A percentile compares a stretch with the other conserved stretches of the same genome.
Conservation (phyloP, 176 grass and related monocot genomes). For the Ensete ventricosum region DNA sequence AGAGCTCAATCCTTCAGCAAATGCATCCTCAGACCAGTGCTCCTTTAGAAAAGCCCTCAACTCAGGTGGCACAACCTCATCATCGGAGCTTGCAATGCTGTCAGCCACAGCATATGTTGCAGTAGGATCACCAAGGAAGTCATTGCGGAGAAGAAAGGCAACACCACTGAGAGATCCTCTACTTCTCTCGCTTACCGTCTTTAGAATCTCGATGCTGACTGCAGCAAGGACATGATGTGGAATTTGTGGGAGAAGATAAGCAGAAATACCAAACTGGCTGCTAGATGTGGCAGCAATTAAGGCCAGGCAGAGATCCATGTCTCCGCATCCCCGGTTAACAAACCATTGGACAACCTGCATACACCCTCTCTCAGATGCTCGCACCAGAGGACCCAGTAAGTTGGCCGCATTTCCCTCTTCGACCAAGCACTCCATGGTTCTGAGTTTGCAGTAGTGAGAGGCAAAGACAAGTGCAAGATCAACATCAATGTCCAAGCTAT, state of each 20-base stretch:
- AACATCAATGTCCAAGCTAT: slow-evolving; percentile 92
- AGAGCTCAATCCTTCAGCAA: slow-evolving; percentile 27
- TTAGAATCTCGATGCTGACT: slow-evolving; percentile 78
- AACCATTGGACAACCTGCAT: slow-evolving; percentile 88
- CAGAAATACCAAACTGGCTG: slow-evolving; percentile 45
- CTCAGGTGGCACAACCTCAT: slow-evolving; percentile 27
- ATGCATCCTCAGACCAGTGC: slow-evolving; percentile 61
- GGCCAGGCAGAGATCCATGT: slow-evolving; percentile 94
- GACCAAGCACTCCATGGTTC: slow-evolving; percentile 87
- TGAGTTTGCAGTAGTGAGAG: slow-evolving; percentile 67
- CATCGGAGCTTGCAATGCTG: slow-evolving; percentile 30
- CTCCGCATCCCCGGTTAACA: slow-evolving; percentile 63
- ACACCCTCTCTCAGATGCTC: slow-evolving; percentile 68
- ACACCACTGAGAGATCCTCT: slow-evolving; percentile 53
- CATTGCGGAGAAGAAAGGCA: slow-evolving; percentile 54
- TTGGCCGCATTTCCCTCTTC: slow-evolving; percentile 59
- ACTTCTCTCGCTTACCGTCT: slow-evolving; percentile 67
- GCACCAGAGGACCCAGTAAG: slow-evolving; percentile 81
- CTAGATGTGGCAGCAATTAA: slow-evolving; percentile 79
- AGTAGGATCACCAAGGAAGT: slow-evolving; percentile 52
- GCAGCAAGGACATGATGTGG: slow-evolving; percentile 72
- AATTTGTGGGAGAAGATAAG: slow-evolving; percentile 69
- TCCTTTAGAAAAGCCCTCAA: slow-evolving; percentile 53
- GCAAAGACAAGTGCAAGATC: slow-evolving; percentile 93
- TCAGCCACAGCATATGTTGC: slow-evolving; percentile 59